Base-by-base conservation (phyloP, 345 rosid genomes). In the Syzygium grande region DNA sequence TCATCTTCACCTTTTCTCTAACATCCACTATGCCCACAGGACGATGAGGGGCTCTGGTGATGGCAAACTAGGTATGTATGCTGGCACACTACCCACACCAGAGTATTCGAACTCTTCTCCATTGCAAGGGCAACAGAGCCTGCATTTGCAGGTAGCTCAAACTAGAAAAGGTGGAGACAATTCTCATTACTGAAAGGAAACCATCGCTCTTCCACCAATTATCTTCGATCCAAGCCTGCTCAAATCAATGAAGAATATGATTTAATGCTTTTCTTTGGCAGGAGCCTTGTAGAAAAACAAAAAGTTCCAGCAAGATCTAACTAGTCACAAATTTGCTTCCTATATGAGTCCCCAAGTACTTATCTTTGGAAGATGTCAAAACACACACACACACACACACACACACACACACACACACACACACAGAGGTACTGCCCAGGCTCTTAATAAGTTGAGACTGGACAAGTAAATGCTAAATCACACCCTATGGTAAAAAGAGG, bases 151-250 rank as follows among this genome's bases (percentile, higher is more conserved):
- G 68, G 80, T 34, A 16, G 46, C 80, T 73, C 80, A 73, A 34
- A 73, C 80, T 9, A 73, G 80, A 73, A 19, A 73, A 73, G 80
- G 80, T 9, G 80, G 49, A 34, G 49, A 73, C 80, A 9, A 73
- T 73, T 73, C 49, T 73, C 46, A 73, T 73, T 19, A 73, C 80
- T 73, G 46, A 73, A 73, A 68, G 17, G 34, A 23, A 73, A 73
- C 80, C 49, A 34, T 73, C 49, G 34, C 80, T 73, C 13, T 34
- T 73, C 43, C 46, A 73, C 73, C 87, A 63, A 61, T 56, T 86
- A 86, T 61, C 87, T 86, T 65, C 79, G 80, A 86, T 61, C 83
- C 43, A 86, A 34, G 55, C 87, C 87, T 86, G 87, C 79, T 9
- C 53, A 65, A 30, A 61, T 61, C 30, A 15, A 30, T 23, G 53